A percentile compares a stretch with the other conserved stretches of the same genome.
These are phyloP conservation scores for Xylariales sp. DNA, from an alignment of 2,329 filamentous ascomycete species.

Conservation along the genomic window DNA sequence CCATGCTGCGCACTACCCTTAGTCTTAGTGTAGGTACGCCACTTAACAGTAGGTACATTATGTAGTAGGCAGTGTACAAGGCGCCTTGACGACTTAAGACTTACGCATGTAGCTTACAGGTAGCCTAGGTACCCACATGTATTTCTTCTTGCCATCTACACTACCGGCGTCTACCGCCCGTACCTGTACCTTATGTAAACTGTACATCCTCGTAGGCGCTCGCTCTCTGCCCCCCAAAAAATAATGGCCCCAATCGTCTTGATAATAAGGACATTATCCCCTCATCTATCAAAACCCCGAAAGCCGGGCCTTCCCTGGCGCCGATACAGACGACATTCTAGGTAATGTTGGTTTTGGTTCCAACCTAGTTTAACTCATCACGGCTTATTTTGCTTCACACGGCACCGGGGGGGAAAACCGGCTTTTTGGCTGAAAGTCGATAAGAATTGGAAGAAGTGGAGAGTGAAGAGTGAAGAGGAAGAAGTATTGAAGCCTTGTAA, in stretches of 20 bases:
- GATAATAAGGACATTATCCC: conserved; percentile 39
- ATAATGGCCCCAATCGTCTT: conserved; percentile 10
- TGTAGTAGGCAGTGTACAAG: too few species aligned
- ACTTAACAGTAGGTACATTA: too few species aligned
- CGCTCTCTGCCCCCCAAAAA: conserved; percentile 16
- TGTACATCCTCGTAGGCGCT: not conserved
- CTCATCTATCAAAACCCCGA: conserved; percentile 38
- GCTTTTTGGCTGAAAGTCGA: conserved; percentile 10
- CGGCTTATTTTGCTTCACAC: conserved; percentile 15
- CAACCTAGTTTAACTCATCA: conserved; percentile 7
- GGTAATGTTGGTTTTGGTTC: conserved; percentile 8
- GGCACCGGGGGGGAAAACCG: conserved; percentile 16
- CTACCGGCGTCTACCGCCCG: conserved; percentile 19
- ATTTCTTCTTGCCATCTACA: not conserved
- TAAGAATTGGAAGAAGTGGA: conserved; percentile 5
- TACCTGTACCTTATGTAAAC: conserved; percentile 9
- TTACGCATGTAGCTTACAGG: not conserved
- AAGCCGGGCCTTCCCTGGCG: conserved; percentile 38
- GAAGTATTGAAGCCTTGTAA: not conserved
- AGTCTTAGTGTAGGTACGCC: too few species aligned
- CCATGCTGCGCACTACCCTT: not conserved
- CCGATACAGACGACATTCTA: conserved; percentile 31
- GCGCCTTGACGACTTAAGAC: too few species aligned
- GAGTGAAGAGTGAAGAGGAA: not conserved
- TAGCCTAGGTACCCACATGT: too few species aligned